Conservation (phyloP, 1,284 basidiomycete species). For the Irpex lacteus region DNA sequence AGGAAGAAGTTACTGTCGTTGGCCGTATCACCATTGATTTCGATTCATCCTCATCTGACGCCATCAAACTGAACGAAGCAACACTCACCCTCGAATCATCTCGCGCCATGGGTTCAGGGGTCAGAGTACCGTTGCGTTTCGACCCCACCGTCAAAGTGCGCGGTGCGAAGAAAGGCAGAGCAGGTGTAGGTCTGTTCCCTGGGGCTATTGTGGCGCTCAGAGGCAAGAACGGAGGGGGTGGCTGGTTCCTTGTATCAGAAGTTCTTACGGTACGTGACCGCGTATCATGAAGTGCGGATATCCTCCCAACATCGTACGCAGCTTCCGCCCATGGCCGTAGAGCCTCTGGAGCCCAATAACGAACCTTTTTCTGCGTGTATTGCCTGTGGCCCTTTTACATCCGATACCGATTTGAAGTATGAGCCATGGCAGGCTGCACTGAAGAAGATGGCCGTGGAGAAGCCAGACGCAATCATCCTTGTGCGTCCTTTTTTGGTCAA, state of each 20-base stretch:
- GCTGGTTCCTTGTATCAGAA: constrained; percentile 83
- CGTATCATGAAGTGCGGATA: constrained; percentile 22
- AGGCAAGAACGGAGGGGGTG: constrained; percentile 90
- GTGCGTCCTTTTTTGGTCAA: constrained; percentile 42
- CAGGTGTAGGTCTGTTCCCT: constrained; percentile 82
- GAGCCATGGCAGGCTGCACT: constrained; percentile 66
- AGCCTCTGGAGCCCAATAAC: not conserved
- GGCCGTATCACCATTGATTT: constrained; percentile 80
- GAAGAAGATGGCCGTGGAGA: constrained; percentile 50
- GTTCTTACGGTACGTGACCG: constrained; percentile 62
- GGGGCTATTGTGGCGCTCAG: constrained; percentile 88
- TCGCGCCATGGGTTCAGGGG: constrained; percentile 73
- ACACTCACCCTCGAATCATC: constrained; percentile 81
- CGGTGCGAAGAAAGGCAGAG: constrained; percentile 59
- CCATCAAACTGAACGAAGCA: constrained; percentile 71
- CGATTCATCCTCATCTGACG: constrained; percentile 45
- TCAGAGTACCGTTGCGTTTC: constrained; percentile 71
- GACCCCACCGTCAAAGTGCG: constrained; percentile 64
- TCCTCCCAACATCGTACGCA: not conserved
- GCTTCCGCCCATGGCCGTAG: not conserved
- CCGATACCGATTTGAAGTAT: constrained; percentile 75
- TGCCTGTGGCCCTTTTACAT: constrained; percentile 81
- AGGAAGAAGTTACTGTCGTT: constrained; percentile 77
- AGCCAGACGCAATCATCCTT: constrained; percentile 78
- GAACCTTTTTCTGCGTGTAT: constrained; percentile 57